A percentile compares a stretch with the other conserved stretches of the same genome.
These are phyloP conservation scores for Sphagnum tenellum DNA, from an alignment of 225 moss, liverwort and hornwort species.

Conservation along the genomic window DNA sequence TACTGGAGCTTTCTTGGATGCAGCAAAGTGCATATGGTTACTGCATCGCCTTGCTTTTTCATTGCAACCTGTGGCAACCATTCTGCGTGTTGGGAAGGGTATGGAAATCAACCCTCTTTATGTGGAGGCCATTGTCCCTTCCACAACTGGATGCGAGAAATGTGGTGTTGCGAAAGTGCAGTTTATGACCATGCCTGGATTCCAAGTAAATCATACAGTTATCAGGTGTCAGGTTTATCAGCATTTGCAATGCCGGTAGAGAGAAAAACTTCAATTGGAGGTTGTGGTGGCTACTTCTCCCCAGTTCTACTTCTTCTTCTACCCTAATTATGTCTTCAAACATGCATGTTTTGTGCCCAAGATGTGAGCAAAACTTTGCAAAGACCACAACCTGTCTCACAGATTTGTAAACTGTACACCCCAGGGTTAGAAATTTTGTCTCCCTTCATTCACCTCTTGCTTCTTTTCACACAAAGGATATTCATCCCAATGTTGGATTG, in stretches of 20 bases:
- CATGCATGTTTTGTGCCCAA: too few species aligned
- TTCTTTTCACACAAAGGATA: too few species aligned
- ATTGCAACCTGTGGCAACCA: slow-evolving; percentile 48
- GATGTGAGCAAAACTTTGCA: too few species aligned
- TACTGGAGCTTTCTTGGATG: slow-evolving; percentile 78
- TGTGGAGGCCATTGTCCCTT: slow-evolving; percentile 47
- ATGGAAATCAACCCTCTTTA: slow-evolving; percentile 63
- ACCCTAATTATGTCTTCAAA: too few species aligned
- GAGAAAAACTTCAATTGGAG: too few species aligned
- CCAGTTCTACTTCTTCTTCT: too few species aligned
- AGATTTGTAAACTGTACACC: too few species aligned
- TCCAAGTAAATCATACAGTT: slow-evolving; percentile 65
- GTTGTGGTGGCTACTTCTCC: too few species aligned
- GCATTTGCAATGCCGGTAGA: slow-evolving; percentile 57
- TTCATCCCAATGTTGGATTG: too few species aligned
- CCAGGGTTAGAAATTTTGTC: too few species aligned
- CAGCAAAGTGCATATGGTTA: slow-evolving; percentile 86
- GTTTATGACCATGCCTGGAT: slow-evolving; percentile 88
- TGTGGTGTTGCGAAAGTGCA: slow-evolving; percentile 67
- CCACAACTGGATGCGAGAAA: slow-evolving; percentile 36
- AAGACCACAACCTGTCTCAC: too few species aligned
- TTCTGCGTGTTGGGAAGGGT: slow-evolving; percentile 72
- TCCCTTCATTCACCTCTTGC: too few species aligned
- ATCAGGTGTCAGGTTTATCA: slow-evolving; percentile 89
- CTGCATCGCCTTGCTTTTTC: slow-evolving; percentile 75